Conservation (phyloP, 129 eudicot species). For the Solidago caesia region DNA sequence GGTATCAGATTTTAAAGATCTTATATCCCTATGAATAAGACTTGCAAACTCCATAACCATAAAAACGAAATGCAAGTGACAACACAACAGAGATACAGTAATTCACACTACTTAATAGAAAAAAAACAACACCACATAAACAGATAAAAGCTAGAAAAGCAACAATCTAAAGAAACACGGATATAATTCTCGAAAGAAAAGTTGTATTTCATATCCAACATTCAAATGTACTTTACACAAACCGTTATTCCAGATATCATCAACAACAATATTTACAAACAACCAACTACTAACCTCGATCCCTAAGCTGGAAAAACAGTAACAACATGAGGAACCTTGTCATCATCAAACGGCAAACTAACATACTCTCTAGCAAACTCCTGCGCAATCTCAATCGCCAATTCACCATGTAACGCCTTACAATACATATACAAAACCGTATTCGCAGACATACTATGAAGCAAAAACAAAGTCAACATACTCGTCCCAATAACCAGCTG, state of each 20-base stretch:
- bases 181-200: background rate
- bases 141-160: conserved; percentile 3
- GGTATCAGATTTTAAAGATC: background rate
- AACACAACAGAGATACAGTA: background rate
- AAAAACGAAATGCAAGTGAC: background rate
- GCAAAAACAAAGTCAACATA: conserved; percentile 59
- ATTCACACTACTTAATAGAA: background rate
- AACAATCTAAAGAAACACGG: background rate
- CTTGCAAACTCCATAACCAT: background rate
- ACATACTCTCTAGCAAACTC: conserved; percentile 77
- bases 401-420: conserved; percentile 82
- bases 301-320: conserved; percentile 34
- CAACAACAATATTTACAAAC: conserved; percentile 1
- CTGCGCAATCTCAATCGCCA: conserved; percentile 73
- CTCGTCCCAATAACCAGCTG: conserved; percentile 56
- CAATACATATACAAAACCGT: conserved; percentile 85
- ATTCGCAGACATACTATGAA: conserved; percentile 45
- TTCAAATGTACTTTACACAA: background rate
- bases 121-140: conserved; percentile 5
- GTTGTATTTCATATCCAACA: conserved; percentile 25
- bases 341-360: conserved; percentile 83
- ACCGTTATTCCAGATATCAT: conserved; percentile 6
- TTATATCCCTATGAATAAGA: background rate
- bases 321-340: conserved; percentile 78
- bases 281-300: background rate